Evolutionary conservation across 352 stramenopile genomes (phyloP), one percentile per base, ranked within the genome.

Genomic region (Globisporangium okanoganense): DNA sequence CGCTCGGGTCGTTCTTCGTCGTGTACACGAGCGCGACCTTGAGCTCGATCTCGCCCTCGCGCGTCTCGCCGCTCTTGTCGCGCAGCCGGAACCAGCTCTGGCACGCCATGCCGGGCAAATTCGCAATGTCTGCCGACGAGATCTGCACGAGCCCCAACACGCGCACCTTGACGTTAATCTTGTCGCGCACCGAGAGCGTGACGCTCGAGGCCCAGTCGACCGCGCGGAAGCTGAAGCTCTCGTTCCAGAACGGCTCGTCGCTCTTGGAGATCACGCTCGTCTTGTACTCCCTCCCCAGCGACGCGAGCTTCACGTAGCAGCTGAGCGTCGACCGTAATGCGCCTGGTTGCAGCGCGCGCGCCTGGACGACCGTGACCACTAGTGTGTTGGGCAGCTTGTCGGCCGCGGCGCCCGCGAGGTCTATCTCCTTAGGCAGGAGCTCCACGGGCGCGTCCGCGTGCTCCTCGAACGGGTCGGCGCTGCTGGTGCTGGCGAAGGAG

Each of bases 251-350:
- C 18, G 83, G 83, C 52, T 90, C 81, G 33, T 79, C 64, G 24
- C 58, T 89, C 66, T 79, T 87, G 12, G 67, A 73, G 43, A 87
- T 75, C n/a, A 89, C 68, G 52, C 72, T 85, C 4, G 83, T 91
- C 76, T 90, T 91, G 67, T 73, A 73, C 67, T 90, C 83, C 9
- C 72, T 62, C 0, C 81, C 81, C 0, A 89, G 58, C 0, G 81
- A 91, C 5, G 78, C 63, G 16, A 93, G 69, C 63, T 90, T 91
- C 47, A 89, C 82, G 56, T 93, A 91, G 56, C 74, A 85, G 55
- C 78, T 91, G 14, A 88, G 61, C 0, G 79, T 88, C 14, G 67
- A 67, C n/a, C 79, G 78, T n/a, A 91, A 61, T 3, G 76, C 36
- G 2, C 78, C 62, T 18, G 70, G 68, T 3, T 78, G 70, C 0